These are phyloP conservation scores for Kluyveromyces siamensis DNA, from an alignment of 805 yeast species.

Conservation along the genomic window DNA sequence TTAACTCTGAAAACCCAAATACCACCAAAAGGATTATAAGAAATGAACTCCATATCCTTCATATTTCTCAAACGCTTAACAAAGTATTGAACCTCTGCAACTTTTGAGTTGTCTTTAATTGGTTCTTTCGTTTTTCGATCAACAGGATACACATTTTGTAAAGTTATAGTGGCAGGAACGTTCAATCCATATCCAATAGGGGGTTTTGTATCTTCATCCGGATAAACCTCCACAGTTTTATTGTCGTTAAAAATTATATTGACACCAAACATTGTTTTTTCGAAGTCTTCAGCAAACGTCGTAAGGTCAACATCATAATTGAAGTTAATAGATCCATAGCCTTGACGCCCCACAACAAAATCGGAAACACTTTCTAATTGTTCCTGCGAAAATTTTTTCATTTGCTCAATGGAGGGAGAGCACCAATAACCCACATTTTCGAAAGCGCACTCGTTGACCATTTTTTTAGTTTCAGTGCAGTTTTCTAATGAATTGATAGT, in stretches of 20 bases:
- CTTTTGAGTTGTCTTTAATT: slow-evolving; percentile 25
- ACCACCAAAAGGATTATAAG: slow-evolving; percentile 68
- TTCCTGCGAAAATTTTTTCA: slow-evolving; percentile 35
- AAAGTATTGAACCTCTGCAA: slow-evolving; percentile 37
- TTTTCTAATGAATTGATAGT: too few relatives aligned
- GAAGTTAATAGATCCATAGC: slow-evolving; percentile 61
- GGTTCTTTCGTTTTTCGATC: slow-evolving; percentile 23
- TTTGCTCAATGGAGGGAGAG: slow-evolving; percentile 49
- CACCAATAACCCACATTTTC: slow-evolving; percentile 52
- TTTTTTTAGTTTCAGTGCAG: too few relatives aligned
- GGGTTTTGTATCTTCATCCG: slow-evolving; percentile 46
- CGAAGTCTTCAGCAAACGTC: slow-evolving; percentile 34
- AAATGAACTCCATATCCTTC: slow-evolving; percentile 69
- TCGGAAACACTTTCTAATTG: slow-evolving; percentile 48
- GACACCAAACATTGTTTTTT: slow-evolving; percentile 31
- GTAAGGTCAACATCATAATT: slow-evolving; percentile 61
- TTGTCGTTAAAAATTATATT: slow-evolving; percentile 38
- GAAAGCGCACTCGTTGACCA: not conserved
- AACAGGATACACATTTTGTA: slow-evolving; percentile 52
- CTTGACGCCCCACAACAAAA: slow-evolving; percentile 60
- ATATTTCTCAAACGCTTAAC: slow-evolving; percentile 42
- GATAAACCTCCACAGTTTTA: slow-evolving; percentile 52
- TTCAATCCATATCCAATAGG: slow-evolving; percentile 60
- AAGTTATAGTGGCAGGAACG: slow-evolving; percentile 65
- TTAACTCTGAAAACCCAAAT: slow-evolving; percentile 75